Evolutionary conservation across 2,329 filamentous ascomycete genomes (phyloP).

Genomic region (Venturia oleaginea): DNA sequence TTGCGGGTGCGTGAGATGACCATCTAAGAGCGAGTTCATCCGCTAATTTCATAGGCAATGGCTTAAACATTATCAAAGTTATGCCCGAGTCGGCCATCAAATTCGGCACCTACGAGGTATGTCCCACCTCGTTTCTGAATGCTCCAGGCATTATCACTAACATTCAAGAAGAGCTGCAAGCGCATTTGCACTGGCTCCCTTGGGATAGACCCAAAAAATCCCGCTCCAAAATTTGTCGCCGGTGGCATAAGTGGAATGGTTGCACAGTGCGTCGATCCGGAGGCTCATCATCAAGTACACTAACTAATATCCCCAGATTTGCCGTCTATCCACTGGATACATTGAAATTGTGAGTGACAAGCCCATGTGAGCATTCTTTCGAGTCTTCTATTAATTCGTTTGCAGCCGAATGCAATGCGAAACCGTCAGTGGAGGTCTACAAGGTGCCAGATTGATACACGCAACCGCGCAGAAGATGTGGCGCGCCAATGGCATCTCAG

Average conservation of each 20-base stretch:
- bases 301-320: conserved; percentile 41
- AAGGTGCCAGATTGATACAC: conserved; percentile 71
- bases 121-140: conserved; percentile 15
- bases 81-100: conserved; percentile 99
- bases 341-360: conserved; percentile 54
- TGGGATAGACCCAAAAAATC: conserved; percentile 47
- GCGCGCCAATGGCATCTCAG: conserved; percentile 59
- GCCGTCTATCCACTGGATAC: conserved; percentile 92
- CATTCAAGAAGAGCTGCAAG: conserved; percentile 7
- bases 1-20: conserved; percentile 60
- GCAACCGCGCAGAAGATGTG: conserved; percentile 84
- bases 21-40: background rate
- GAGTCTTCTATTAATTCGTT: conserved; percentile 15
- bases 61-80: conserved; percentile 92
- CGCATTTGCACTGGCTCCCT: conserved; percentile 6
- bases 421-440: conserved; percentile 75
- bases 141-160: conserved; percentile 1
- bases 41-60: conserved; percentile 59
- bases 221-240: conserved; percentile 81
- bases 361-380: background rate
- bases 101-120: conserved; percentile 87
- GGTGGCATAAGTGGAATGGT: conserved; percentile 90
- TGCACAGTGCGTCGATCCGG: conserved; percentile 57
- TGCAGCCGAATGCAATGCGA: conserved; percentile 79
- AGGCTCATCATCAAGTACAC: conserved; percentile 16